Conservation (phyloP, 805 yeast species). For the Saccharomycopsis javanensis region DNA sequence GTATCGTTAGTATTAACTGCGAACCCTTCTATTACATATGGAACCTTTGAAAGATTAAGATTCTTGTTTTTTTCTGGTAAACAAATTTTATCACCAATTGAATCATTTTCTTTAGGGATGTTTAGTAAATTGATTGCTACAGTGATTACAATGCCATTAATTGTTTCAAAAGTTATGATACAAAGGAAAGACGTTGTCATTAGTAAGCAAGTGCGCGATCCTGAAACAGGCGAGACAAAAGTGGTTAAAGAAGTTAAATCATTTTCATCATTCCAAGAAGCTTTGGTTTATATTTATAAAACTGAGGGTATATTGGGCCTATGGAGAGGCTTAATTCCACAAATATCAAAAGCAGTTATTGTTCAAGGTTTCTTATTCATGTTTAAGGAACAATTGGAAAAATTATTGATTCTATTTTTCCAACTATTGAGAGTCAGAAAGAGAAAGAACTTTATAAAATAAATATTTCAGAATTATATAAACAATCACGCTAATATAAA, state of each 20-base stretch:
- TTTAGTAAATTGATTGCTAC: constrained; percentile 75
- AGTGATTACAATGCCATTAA: constrained; percentile 70
- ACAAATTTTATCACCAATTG: constrained; percentile 40
- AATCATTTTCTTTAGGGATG: constrained; percentile 69
- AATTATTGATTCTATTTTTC: constrained; percentile 5
- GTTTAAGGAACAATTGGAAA: constrained; percentile 59
- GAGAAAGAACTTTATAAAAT: background rate
- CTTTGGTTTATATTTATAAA: constrained; percentile 47
- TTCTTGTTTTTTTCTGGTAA: constrained; percentile 31
- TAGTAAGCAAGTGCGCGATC: constrained; percentile 21
- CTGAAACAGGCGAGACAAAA: constrained; percentile 17
- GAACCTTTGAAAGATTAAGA: constrained; percentile 63
- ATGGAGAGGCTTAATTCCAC: constrained; percentile 78
- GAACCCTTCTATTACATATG: constrained; percentile 83
- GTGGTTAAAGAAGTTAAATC: constrained; percentile 28
- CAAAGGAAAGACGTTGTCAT: constrained; percentile 34
- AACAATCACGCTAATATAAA: background rate
- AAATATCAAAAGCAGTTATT: constrained; percentile 66
- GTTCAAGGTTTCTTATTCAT: constrained; percentile 80
- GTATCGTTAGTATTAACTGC: constrained; percentile 69
- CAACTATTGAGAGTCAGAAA: constrained; percentile 4
- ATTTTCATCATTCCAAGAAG: constrained; percentile 52
- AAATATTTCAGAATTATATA: too few species aligned
- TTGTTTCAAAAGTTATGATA: constrained; percentile 73
- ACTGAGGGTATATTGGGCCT: constrained; percentile 57